phyloP scores from a whole-genome alignment of 2,329 filamentous ascomycete genomes.

The Hymenoscyphus fraxineus region DNA sequence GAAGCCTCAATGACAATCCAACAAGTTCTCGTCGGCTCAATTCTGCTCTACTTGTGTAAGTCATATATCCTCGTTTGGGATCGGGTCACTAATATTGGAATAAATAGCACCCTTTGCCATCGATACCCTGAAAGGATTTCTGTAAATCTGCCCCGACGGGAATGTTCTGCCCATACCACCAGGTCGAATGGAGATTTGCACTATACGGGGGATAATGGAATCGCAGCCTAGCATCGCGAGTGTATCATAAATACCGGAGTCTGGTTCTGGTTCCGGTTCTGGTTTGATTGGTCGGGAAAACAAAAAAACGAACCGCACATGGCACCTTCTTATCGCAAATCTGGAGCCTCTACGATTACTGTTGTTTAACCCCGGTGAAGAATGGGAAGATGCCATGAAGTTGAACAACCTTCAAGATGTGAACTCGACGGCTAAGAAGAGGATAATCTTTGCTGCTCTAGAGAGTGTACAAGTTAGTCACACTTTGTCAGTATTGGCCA shows the following conservation, averaged over 20 bases:
- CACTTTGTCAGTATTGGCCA: not conserved
- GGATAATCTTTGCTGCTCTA: not conserved
- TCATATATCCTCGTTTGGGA: not conserved
- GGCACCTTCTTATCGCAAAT: not conserved
- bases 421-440: not conserved
- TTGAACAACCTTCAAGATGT: not conserved
- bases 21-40: constrained; percentile 60
- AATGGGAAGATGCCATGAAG: not conserved
- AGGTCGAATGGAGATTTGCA: constrained; percentile 1
- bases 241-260: not conserved
- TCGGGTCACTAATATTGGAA: constrained; percentile 10
- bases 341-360: not conserved
- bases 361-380: not conserved
- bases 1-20: constrained; percentile 66
- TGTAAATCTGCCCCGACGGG: constrained; percentile 34
- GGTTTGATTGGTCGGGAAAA: not conserved
- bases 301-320: not conserved
- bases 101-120: constrained; percentile 48
- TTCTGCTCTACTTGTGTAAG: constrained; percentile 75
- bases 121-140: constrained; percentile 49
- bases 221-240: not conserved
- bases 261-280: not conserved
- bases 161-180: constrained; percentile 4
- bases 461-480: not conserved
- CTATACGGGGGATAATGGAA: not conserved